Evolutionary conservation across 352 stramenopile genomes (phyloP), one percentile per base, ranked within the genome.

Genomic region (Globisporangium acanthophoron): DNA sequence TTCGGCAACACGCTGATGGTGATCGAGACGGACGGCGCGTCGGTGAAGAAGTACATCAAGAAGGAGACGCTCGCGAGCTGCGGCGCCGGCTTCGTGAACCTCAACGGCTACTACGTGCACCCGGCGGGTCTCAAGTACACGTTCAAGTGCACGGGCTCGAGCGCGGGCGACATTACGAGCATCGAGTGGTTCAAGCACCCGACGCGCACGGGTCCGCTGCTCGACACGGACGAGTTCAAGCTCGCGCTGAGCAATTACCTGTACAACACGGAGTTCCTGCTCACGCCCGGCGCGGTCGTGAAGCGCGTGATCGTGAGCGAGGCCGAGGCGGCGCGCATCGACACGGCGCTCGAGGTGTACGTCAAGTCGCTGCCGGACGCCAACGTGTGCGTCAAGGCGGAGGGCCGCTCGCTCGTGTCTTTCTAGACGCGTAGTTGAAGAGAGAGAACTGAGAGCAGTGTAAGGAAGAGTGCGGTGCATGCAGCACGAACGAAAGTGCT

Each of bases 241-340:
- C 31, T 54, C 27, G 40, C 60, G 29, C 33, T 69, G 33, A 68
- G 52, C 44, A 66, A 73, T 52, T 80, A 61, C 24, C 12, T 80
- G 56, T 74, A 76, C 64, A 68, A 50, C 24, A 61, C 64, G 46
- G 64, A 78, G 61, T 74, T 73, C 35, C 12, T 46, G 18, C 5
- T 46, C 33, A 54, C 41, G 2, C 4, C 33, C 9, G 58, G 21
- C 13, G n/a, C 41, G 24, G 39, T 63, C 12, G 57, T 63, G 33
- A 49, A 55, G 16, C 31, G n/a, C 13, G 55, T 85, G 8, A 70
- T 83, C 46, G 65, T 76, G 21, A 93, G 78, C 50, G 37, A 86
- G 31, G 85, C 75, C 46, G 89, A 92, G 79, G 65, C 87, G 5
- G 35, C 29, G n/a, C 50, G 50, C 15, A 64, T 64, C 5, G 56